phyloP scores from a whole-genome alignment of 2,329 filamentous ascomycete species.

The Dothidotthia symphoricarpi region DNA sequence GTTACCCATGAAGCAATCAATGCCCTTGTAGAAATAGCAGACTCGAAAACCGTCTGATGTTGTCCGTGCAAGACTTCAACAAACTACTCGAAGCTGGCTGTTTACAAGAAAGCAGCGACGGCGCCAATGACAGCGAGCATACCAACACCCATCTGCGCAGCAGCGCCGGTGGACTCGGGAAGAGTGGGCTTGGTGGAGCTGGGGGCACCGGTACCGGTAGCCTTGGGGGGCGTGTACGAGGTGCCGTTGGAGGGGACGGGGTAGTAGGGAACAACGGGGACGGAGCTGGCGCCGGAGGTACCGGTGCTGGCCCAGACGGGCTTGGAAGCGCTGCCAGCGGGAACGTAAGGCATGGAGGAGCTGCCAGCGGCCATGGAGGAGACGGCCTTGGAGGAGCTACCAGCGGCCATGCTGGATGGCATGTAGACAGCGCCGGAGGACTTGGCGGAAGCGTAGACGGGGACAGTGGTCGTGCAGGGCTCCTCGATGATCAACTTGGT shows the following conservation, averaged over 20 bases:
- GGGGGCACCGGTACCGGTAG: too few relatives aligned
- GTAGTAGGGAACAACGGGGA: conserved; percentile 1
- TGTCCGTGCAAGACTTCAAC: background rate
- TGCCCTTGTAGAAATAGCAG: too few relatives aligned
- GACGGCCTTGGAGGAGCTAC: conserved; percentile 22
- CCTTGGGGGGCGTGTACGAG: conserved; percentile 25
- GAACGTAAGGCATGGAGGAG: too few relatives aligned
- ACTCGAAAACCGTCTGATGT: too few relatives aligned
- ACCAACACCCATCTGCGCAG: conserved; percentile 52
- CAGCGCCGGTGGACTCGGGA: conserved; percentile 52
- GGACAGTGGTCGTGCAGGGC: conserved; percentile 10
- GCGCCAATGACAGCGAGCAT: conserved; percentile 55
- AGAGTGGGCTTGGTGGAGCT: conserved; percentile 7
- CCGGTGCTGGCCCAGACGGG: too few relatives aligned
- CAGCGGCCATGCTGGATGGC: conserved; percentile 4
- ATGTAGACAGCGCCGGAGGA: conserved; percentile 1
- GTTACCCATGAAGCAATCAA: too few relatives aligned
- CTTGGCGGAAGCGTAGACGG: conserved; percentile 4
- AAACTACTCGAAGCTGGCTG: conserved; percentile 16
- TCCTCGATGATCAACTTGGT: conserved; percentile 32
- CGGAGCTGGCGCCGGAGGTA: background rate
- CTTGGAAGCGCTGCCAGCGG: conserved; percentile 23
- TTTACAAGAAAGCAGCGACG: conserved; percentile 44
- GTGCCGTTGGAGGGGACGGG: conserved; percentile 1
- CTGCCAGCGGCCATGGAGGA: too few relatives aligned